These are phyloP conservation scores for Sporothrix humicola DNA, from an alignment of 2,329 filamentous ascomycete species.

Conservation along the genomic window DNA sequence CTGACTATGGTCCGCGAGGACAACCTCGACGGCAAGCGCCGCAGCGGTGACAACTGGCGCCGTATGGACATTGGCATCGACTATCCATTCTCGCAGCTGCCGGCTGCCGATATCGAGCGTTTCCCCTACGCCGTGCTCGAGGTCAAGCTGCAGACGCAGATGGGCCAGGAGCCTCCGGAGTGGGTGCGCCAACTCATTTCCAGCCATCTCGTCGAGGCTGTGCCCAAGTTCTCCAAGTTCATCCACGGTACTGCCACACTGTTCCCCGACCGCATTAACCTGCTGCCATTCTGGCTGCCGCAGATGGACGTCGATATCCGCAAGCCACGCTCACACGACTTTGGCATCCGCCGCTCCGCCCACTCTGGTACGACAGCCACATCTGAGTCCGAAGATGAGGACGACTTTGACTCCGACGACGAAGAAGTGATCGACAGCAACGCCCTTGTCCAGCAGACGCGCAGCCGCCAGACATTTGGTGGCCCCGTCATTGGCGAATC, in stretches of 20 bases:
- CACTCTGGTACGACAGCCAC: constrained; percentile 79
- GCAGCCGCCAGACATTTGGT: constrained; percentile 34
- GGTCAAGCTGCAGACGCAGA: constrained; percentile 96
- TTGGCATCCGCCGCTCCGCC: constrained; percentile 83
- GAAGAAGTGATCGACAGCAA: constrained; percentile 67
- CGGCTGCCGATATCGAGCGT: constrained; percentile 80
- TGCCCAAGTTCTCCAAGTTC: constrained; percentile 99
- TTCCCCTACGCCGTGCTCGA: constrained; percentile 97
- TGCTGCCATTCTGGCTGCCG: constrained; percentile 96
- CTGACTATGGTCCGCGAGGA: constrained; percentile 95
- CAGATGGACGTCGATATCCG: constrained; percentile 98
- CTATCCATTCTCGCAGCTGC: constrained; percentile 88
- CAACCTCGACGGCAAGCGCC: constrained; percentile 79
- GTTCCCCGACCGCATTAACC: constrained; percentile 83
- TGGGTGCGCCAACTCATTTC: constrained; percentile 95
- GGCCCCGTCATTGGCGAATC: constrained; percentile 44
- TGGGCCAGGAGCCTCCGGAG: constrained; percentile 90
- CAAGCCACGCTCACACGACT: constrained; percentile 85
- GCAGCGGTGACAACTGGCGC: constrained; percentile 89
- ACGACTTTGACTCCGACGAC: constrained; percentile 65
- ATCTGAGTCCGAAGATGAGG: constrained; percentile 70
- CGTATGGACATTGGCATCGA: constrained; percentile 98
- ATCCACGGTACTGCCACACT: constrained; percentile 91
- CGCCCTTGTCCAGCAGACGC: constrained; percentile 48
- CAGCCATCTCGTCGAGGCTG: constrained; percentile 96